These are phyloP conservation scores for Cystofilobasidium capitatum DNA, from an alignment of 768 basidiomycete genomes.

Conservation along the genomic window DNA sequence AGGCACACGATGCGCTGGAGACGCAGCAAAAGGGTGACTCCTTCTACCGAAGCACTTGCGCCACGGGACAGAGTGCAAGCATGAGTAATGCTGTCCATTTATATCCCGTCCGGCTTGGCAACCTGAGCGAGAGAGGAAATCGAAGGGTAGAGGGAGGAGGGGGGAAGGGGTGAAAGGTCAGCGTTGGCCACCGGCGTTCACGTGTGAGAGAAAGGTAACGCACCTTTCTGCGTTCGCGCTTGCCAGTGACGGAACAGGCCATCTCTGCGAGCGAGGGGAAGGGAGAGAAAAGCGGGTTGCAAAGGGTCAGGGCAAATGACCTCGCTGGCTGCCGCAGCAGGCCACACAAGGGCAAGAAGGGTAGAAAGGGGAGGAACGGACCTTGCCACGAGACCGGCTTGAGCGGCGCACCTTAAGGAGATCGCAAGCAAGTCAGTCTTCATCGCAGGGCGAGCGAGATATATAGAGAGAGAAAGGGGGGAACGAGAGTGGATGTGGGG, in stretches of 20 bases:
- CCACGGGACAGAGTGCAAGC: too few species aligned
- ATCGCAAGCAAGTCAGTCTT: not conserved
- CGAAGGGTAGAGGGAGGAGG: not conserved
- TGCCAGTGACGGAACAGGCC: conserved; percentile 73
- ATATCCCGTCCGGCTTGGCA: conserved; percentile 18
- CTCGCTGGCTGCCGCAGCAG: too few species aligned
- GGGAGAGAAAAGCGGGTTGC: not conserved
- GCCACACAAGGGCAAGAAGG: not conserved
- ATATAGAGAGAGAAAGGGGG: not conserved
- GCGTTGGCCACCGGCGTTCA: too few species aligned
- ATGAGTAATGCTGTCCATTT: too few species aligned
- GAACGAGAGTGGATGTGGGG: not conserved
- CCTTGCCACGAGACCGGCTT: conserved; percentile 82
- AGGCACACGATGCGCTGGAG: too few species aligned
- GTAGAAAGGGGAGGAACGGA: not conserved
- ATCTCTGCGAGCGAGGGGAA: conserved; percentile 42
- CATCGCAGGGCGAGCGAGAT: conserved; percentile 8
- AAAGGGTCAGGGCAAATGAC: too few species aligned
- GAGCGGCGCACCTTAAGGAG: conserved; percentile 58
- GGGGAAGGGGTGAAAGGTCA: not conserved
- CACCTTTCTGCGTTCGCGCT: conserved; percentile 62
- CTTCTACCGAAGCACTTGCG: too few species aligned
- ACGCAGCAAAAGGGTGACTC: too few species aligned
- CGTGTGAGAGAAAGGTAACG: too few species aligned
- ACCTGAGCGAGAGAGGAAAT: not conserved